Conservation (phyloP, 805 yeast genomes). For the Myxozyma geophila region DNA sequence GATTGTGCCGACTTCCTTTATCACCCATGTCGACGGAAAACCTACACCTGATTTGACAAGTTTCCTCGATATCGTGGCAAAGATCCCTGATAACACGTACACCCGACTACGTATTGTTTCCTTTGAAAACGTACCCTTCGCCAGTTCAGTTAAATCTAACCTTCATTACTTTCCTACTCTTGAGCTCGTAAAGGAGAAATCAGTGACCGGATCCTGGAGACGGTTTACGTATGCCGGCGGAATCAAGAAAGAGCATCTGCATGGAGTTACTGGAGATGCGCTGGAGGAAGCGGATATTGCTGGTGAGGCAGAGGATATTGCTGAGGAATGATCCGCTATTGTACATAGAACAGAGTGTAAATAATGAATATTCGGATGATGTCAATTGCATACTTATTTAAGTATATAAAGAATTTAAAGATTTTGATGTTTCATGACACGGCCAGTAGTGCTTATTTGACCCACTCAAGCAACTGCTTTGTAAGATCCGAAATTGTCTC, state of each 20-base stretch:
- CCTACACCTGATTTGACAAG: slow-evolving; percentile 72
- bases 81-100: slow-evolving; percentile 77
- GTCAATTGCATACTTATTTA: background rate
- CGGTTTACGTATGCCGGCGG: slow-evolving; percentile 24
- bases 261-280: slow-evolving; percentile 3
- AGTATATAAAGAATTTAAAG: background rate
- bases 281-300: background rate
- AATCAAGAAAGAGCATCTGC: slow-evolving; percentile 10
- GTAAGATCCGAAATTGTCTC: slow-evolving; percentile 34
- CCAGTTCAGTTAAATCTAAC: slow-evolving; percentile 82
- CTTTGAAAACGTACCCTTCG: slow-evolving; percentile 84
- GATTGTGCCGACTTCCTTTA: slow-evolving; percentile 76
- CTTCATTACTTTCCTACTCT: slow-evolving; percentile 80
- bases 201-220: slow-evolving; percentile 24
- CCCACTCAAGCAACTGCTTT: slow-evolving; percentile 33
- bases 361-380: background rate
- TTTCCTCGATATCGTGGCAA: slow-evolving; percentile 67
- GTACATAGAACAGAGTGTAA: background rate
- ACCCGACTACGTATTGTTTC: slow-evolving; percentile 80
- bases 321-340: background rate
- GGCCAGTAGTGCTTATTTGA: slow-evolving; percentile 3
- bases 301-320: slow-evolving; percentile 3
- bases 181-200: slow-evolving; percentile 45
- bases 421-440: background rate
- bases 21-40: slow-evolving; percentile 83